Evolutionary conservation across 2,329 filamentous ascomycete genomes (phyloP).

Genomic region (Fusarium sp.): DNA sequence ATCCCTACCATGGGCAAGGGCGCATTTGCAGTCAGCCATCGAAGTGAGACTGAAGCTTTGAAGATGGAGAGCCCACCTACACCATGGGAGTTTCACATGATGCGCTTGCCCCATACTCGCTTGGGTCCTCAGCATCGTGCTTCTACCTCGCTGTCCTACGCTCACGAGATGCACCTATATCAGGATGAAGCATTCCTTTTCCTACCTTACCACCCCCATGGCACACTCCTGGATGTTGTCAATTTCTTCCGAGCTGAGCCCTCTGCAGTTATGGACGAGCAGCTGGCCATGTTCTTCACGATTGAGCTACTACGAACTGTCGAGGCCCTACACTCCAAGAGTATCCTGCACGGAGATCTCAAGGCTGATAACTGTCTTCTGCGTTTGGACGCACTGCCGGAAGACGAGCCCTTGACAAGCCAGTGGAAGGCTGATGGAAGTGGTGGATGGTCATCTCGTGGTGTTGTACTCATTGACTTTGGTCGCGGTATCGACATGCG

Average conservation of each 20-base stretch:
- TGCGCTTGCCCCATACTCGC: constrained; percentile 83
- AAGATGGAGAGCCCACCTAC: constrained; percentile 94
- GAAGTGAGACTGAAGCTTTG: constrained; percentile 80
- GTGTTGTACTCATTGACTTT: constrained; percentile 92
- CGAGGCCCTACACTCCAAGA: constrained; percentile 84
- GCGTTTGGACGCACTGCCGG: constrained; percentile 72
- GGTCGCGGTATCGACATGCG: constrained; percentile 95
- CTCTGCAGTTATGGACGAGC: constrained; percentile 86
- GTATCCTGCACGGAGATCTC: constrained; percentile 90
- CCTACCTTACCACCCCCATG: constrained; percentile 88
- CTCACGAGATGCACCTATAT: constrained; percentile 93
- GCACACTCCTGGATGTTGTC: constrained; percentile 93
- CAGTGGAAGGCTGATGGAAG: constrained; percentile 81
- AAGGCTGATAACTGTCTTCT: constrained; percentile 97
- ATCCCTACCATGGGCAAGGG: constrained; percentile 71
- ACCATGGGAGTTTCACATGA: constrained; percentile 97
- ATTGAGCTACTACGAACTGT: constrained; percentile 91
- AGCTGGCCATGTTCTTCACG: constrained; percentile 93
- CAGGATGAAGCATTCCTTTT: constrained; percentile 90
- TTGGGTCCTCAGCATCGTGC: constrained; percentile 79
- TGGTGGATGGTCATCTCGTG: constrained; percentile 83
- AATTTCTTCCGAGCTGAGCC: constrained; percentile 83
- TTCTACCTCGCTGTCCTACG: constrained; percentile 81
- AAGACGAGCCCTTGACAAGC: constrained; percentile 63
- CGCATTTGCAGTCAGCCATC: constrained; percentile 67